These are phyloP conservation scores for Tulasnella sp. DNA, from an alignment of 768 basidiomycete genomes.

Conservation along the genomic window DNA sequence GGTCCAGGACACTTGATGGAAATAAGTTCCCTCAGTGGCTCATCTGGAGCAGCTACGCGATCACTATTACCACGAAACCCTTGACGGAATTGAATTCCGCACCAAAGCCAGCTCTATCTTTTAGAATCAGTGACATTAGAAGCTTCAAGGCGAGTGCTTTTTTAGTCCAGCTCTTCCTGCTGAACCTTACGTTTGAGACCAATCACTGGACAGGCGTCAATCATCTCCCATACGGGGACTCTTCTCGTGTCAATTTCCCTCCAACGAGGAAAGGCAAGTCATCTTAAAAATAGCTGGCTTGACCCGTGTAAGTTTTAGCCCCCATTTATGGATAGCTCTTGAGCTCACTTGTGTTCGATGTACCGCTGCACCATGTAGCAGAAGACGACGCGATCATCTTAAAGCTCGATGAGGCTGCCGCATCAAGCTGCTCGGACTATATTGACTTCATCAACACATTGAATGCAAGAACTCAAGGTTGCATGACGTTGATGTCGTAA, in stretches of 20 bases:
- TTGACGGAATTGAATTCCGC: background rate
- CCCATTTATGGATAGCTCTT: background rate
- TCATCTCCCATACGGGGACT: background rate
- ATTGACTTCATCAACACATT: background rate
- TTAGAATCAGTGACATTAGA: background rate
- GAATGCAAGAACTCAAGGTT: background rate
- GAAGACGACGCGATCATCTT: background rate
- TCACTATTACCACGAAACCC: background rate
- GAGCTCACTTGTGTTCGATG: background rate
- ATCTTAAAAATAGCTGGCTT: background rate
- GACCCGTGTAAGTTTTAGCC: background rate
- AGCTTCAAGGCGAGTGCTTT: background rate
- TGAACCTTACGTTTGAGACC: background rate
- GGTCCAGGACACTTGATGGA: background rate
- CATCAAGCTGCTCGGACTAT: background rate
- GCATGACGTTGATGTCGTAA: background rate
- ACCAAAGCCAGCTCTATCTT: background rate
- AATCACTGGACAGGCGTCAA: background rate
- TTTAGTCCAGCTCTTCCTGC: background rate
- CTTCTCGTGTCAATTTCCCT: background rate
- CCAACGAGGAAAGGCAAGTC: background rate
- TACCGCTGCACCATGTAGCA: background rate
- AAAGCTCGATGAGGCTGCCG: background rate
- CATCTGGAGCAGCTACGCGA: background rate
- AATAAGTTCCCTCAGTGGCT: background rate